Evolutionary conservation across 495 filamentous ascomycete species (phyloP).

Genomic region (Aspergillus steynii): DNA sequence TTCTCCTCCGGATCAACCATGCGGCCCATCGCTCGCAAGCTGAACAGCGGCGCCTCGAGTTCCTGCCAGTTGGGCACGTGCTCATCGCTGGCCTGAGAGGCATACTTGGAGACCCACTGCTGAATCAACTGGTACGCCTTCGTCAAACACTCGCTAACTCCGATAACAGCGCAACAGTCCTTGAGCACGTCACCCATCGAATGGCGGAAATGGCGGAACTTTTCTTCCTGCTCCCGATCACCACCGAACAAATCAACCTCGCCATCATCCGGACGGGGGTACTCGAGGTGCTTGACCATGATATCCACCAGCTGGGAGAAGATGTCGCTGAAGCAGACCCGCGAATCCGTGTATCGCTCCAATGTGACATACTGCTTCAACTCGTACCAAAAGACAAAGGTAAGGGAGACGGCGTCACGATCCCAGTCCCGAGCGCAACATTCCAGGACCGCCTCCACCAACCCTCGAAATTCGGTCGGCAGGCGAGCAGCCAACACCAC

Average conservation of each 20-base stretch:
- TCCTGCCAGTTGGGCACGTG: constrained; percentile 95
- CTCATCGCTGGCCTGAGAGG: constrained; percentile 65
- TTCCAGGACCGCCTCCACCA: constrained; percentile 89
- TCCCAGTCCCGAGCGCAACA: constrained; percentile 85
- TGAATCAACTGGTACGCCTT: constrained; percentile 86
- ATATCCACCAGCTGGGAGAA: constrained; percentile 89
- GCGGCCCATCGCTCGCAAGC: constrained; percentile 92
- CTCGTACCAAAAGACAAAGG: constrained; percentile 98
- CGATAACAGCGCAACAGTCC: constrained; percentile 95
- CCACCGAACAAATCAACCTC: constrained; percentile 89
- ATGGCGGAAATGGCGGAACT: constrained; percentile 94
- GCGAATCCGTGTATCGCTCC: constrained; percentile 82
- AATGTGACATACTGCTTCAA: constrained; percentile 93
- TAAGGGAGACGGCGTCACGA: constrained; percentile 83
- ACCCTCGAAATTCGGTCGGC: constrained; percentile 74
- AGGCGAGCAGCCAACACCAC: constrained; percentile 83
- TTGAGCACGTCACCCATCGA: constrained; percentile 98
- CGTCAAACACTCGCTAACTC: constrained; percentile 81
- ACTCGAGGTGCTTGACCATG: constrained; percentile 89
- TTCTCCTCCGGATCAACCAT: constrained; percentile 92
- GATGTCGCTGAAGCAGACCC: constrained; percentile 70
- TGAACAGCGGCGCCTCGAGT: constrained; percentile 92
- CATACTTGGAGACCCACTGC: constrained; percentile 82
- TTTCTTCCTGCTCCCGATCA: constrained; percentile 93
- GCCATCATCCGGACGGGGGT: constrained; percentile 74